Evolutionary conservation across 2,329 filamentous ascomycete genomes (phyloP), one percentile per base, ranked within the genome.

Genomic region (Colletotrichum trifolii): DNA sequence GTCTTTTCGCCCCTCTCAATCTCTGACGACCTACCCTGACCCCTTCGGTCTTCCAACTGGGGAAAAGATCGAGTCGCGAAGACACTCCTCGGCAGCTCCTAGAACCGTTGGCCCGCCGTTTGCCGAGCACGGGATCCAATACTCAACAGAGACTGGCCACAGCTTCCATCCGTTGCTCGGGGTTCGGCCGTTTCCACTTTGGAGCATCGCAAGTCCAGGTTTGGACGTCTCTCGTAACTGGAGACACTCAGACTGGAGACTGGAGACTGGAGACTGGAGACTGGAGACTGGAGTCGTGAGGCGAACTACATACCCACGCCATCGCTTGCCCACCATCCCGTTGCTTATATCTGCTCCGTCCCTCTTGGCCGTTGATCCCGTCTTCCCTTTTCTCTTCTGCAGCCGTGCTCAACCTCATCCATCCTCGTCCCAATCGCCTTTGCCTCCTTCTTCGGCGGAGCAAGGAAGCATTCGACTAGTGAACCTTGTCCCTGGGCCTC

Each of bases 261-360:
- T 4, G 25, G 25, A 25, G 25, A 42, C 40, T 49, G 54, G 45
- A 57, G 45, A n/a, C n/a, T 25, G 17, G 17, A 25, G 17, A 25
- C 17, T 4, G 25, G 25, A 25, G 25, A 42, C 40, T 49, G 54
- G 45, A 57, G 45, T 58, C 46, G 55, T 58, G 58, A 65, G 58
- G 58, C 52, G 39, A 48, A 39, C 49, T n/a, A 49, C n/a, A 39
- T 56, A 34, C 35, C 54, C 54, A 36, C 33, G 15, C 52, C 17
- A 47, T 25, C 25, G 25, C 4, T 4, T 25, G 52, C 52, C 58
- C 52, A 46, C 62, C 52, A 52, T 45, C 39, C 62, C 46, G 57
- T 17, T 17, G n/a, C 52, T 66, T 66, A 66, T 63, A 66, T 66
- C 47, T 65, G 63, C 58, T 66, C 53, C 47, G 47, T 66, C 63